Base-by-base conservation (phyloP, 176 grass and related monocot genomes). In the Paspalum vaginatum region DNA sequence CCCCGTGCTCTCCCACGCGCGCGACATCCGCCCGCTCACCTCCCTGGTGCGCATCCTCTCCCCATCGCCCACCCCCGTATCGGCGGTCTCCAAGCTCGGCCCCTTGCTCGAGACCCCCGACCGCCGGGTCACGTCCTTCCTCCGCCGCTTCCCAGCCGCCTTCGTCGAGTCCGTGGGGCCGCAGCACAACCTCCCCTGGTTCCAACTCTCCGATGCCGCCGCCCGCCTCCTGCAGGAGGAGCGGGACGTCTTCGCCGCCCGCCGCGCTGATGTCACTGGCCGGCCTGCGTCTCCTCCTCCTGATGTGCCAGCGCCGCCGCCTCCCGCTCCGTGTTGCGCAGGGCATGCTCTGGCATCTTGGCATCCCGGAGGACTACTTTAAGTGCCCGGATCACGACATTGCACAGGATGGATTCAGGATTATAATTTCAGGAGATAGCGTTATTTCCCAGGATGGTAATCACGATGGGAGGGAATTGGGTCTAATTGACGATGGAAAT, bases 331-430 rank as follows among this genome's bases (percentile, higher is more conserved):
- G 75, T 15, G 45, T 91, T 38, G 86, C 89, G 4, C 88, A 91
- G 72, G 88, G 94, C 45, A 87, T 93, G 91, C 76, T 93, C 78
- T 97, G 91, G 91, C 92, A 93, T 55, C 81, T 97, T 11, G 93
- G 88, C 47, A 64, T 97, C 78, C 93, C 93, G 12, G 90, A 97
- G 50, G 77, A 91, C 50, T 97, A 91, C 66, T 87, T 97, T 38
- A 87, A 44, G 62, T 45, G 42, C 47, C 79, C 51, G 3, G 65
- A 76, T 8, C 26, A 87, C 8, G 76, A 85, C 57, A 80, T 91
- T 32, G 73, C 45, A 27, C 80, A 89, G 6, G 86, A 88, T 47
- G 88, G 88, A 17, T 97, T 97, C 78, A 52, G n/a, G 49, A 44
- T 91, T 20, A 22, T 93, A 11, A 54, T 77, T n/a, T 70, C 75